phyloP scores from a whole-genome alignment of 2,329 filamentous ascomycete genomes.

The Botrytis tulipae region DNA sequence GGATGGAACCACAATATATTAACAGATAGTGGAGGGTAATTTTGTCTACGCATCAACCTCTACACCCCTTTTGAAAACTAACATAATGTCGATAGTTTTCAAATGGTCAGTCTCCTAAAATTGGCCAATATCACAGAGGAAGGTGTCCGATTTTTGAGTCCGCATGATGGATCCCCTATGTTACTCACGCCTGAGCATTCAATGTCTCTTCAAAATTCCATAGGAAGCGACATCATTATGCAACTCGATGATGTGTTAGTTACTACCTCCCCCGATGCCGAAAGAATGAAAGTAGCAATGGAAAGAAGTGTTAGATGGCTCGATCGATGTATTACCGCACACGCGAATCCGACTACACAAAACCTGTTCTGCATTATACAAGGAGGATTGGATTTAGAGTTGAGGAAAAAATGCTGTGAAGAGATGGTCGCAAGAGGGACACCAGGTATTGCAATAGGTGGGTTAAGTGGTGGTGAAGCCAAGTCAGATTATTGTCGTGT shows the following conservation, averaged over 20 bases:
- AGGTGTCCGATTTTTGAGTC: constrained; percentile 92
- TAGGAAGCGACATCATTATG: constrained; percentile 99
- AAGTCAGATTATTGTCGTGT: constrained; percentile 92
- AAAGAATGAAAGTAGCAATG: constrained; percentile 92
- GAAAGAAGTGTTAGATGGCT: constrained; percentile 92
- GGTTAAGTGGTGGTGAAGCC: constrained; percentile 89
- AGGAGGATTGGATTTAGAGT: constrained; percentile 83
- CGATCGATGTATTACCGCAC: constrained; percentile 88
- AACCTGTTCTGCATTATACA: constrained; percentile 99
- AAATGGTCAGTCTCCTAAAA: constrained; percentile 96
- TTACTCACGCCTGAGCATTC: constrained; percentile 96
- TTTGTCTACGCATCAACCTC: constrained; percentile 31
- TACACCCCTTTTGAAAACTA: constrained; percentile 7
- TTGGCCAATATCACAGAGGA: constrained; percentile 91
- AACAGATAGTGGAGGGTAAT: constrained; percentile 71
- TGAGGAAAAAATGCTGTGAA: constrained; percentile 77
- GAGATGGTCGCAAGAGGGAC: constrained; percentile 91
- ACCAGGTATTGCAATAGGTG: constrained; percentile 94
- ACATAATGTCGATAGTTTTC: constrained; percentile 65
- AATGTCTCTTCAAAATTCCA: constrained; percentile 91
- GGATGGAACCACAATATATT: constrained; percentile 95
- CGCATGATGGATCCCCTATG: constrained; percentile 94
- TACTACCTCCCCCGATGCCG: constrained; percentile 86
- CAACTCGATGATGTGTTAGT: constrained; percentile 97
- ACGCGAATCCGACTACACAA: constrained; percentile 77